Evolutionary conservation across 2,329 filamentous ascomycete genomes (phyloP), one percentile per base, ranked within the genome.

Genomic region (Penicillium corylophilum): DNA sequence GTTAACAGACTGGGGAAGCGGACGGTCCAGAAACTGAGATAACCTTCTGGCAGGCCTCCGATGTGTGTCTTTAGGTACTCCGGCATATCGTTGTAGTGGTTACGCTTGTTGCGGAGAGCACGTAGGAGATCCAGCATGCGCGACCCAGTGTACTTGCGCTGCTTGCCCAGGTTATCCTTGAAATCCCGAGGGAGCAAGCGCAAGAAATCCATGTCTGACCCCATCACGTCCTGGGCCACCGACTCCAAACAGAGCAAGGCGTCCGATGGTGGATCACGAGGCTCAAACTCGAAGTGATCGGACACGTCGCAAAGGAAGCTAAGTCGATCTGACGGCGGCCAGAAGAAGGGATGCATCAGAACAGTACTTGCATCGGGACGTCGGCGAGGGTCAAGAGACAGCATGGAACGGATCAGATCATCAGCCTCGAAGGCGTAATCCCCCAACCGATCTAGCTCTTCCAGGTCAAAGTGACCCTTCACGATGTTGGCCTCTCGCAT

Each of bases 401-500:
- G 69, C 94, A 99, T 99, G 53, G 84, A 87, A 26, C 80, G 79
- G 56, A 99, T 90, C 16, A 99, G 79, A 64, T 96, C 88, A 67
- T 89, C 86, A 1, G 94, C 93, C 69, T 97, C 94, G 62, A 85
- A 87, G 0, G 89, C 86, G 61, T 91, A 91, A 60, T 93, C 87
- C 22, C 92, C 92, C 2, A 97, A 80, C 0, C 83, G 79, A 51
- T 90, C 85, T 6, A 96, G 79, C 22, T 82, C 82, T 41, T 82
- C 77, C 28, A 95, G 79, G 63, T 86, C 86, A 69, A 86, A 88
- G 51, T 87, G 86, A 58, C 90, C 89, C 70, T 95, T 95, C 64
- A 95, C 91, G 64, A 99, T 97, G 71, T 99, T 97, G 64, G 95
- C 89, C 73, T 99, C 94, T 46, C 94, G 85, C 84, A 95, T 95